Evolutionary conservation across 208 protist species (phyloP), one percentile per base, ranked within the genome.

Genomic region (Trypanosoma cruzi): DNA sequence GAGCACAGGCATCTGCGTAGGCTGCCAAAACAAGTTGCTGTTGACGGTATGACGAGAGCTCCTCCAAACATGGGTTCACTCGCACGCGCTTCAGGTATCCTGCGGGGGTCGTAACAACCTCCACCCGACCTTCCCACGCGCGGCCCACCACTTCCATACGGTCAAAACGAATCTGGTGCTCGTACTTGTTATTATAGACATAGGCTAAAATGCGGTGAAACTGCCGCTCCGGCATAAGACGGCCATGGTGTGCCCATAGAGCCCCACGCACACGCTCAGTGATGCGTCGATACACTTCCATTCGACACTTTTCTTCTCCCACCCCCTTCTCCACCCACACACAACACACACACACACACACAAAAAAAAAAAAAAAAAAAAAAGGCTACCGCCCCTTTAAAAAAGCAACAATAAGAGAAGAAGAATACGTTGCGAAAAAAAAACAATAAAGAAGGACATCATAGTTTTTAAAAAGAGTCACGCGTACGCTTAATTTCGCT

Each of bases 101-200:
- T 0, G 80, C 79, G 0, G 93, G 93, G 18, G 88, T 97, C 18
- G 89, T 95, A 31, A 90, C 78, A 32, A 97, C 93, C 78, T 97
- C 93, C n/a, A 97, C 88, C 0, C 73, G 63, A 1, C 93, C 93
- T 20, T 66, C 88, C 81, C 84, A 93, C 66, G 82, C 93, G 7
- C 64, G 75, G 5, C 93, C 93, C 4, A 95, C 89, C 8, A 96
- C 87, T 28, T 85, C 80, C 93, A 97, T 97, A 63, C 82, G 64
- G 62, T 97, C 93, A 50, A 97, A 94, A 1, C 93, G 90, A 26
- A 97, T 91, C 58, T 97, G 93, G 52, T 97, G 84, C 76, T 97
- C 93, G 80, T 97, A 97, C 77, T 97, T 97, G 84, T 97, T 95
- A 73, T 95, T 95, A 75, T 97, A 97, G 11, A 97, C 93, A 73